Evolutionary conservation across 2,329 filamentous ascomycete genomes (phyloP), one percentile per base, ranked within the genome.

Genomic region (Monosporascus cannonballus): DNA sequence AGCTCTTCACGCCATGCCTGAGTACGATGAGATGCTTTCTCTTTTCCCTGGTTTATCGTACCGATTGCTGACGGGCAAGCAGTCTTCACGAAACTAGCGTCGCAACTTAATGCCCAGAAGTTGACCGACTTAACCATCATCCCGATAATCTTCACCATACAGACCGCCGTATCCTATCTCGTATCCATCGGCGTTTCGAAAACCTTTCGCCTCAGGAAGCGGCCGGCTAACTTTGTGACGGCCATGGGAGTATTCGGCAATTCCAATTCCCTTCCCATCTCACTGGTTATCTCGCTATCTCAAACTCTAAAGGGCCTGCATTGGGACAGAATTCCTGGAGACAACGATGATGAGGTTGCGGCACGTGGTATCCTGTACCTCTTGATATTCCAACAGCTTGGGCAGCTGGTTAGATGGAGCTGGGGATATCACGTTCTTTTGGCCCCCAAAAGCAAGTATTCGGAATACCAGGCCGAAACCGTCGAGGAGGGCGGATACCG

Each of bases 221-320:
- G 93, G 56, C 89, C 91, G 42, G 83, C 86, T 59, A 99, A 99
- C 73, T 99, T 99, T 66, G 88, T 99, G 42, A 89, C 90, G 34
- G 94, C 94, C 50, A 99, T 99, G 94, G 92, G 89, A 38, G 81
- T 97, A 48, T 99, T 99, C 69, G 94, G 93, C 62, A 99, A 99
- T 70, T 97, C 93, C 36, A 99, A 99, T 72, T 97, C 94, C 18
- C 80, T 99, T 20, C 94, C 94, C 0, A 97, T 99, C 56, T 99
- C 94, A 0, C 84, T 99, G 52, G 91, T 99, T 56, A 81, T 97
- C 53, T 96, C 93, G 8, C 80, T 99, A 11, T 95, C 93, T 15
- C 89, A 96, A 67, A 99, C 94, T 0, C 79, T 99, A 52, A 84
- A 86, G 63, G 94, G 94, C 6, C 78, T 99, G 34, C 93, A 97